Evolutionary conservation across 2,329 filamentous ascomycete genomes (phyloP), one percentile per base, ranked within the genome.

Genomic region (Nectriaceae sp.): DNA sequence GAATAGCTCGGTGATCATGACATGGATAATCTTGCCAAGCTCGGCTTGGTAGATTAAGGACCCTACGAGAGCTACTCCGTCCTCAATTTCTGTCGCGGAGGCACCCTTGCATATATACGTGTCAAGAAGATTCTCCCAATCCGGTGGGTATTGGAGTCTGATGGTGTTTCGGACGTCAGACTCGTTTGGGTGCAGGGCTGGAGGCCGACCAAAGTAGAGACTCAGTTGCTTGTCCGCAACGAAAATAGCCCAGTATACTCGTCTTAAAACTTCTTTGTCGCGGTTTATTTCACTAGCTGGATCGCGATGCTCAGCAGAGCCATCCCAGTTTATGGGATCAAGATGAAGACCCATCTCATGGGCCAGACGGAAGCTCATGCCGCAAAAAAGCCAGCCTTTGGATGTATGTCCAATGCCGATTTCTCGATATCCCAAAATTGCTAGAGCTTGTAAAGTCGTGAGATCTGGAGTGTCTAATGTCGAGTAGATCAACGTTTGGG

Each of bases 271-370:
- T 51, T 79, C 75, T n/a, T 72, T 68, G 21, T 78, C 76, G 1
- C 63, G 56, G 22, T 62, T 61, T 4, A 39, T 4, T 46, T 38
- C 22, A 44, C 55, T 53, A 16, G 46, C 47, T 26, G 52, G 47
- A 71, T 63, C 31, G 62, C n/a, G n/a, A 16, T 65, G 65, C 31
- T 75, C 71, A 4, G 64, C 63, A 6, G 68, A 65, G 19, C 66
- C 65, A 38, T 71, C 68, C 76, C 75, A 78, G 53, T 78, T 78
- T 42, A 67, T 75, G 1, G 76, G 76, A 42, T 79, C 76, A 1
- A 79, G 67, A 53, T 79, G 76, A 15, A 79, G 65, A 1, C 76
- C 76, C 76, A 79, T 79, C 53, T 77, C 76, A 42, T 78, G 75
- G 1, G 75, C 71, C 13, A 79, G 65, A 4, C 76, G 70, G 52